A percentile compares a stretch with the other conserved stretches of the same genome.
These are phyloP conservation scores for Spizellomyces sp. DNA, from an alignment of 192 early-diverging fungal genomes.

Conservation along the genomic window DNA sequence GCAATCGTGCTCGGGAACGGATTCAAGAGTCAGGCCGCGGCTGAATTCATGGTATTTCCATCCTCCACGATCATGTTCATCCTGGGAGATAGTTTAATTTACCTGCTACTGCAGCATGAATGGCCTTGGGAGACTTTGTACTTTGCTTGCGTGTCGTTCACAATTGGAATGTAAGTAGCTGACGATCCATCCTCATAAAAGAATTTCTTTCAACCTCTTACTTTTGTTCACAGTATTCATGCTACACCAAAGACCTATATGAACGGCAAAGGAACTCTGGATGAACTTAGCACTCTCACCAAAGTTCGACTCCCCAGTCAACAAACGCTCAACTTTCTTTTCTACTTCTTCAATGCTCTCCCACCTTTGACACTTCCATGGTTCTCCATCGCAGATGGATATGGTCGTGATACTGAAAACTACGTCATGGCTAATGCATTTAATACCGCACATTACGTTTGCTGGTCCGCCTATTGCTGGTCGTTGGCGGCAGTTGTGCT, in stretches of 20 bases:
- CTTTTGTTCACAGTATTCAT: not conserved
- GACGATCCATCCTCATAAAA: too few species aligned
- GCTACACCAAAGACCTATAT: not conserved
- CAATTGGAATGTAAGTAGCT: not conserved
- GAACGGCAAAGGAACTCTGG: too few species aligned
- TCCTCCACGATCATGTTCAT: too few species aligned
- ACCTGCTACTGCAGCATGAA: not conserved
- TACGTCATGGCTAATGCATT: not conserved
- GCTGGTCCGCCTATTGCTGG: not conserved
- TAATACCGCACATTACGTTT: not conserved
- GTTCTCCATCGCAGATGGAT: not conserved
- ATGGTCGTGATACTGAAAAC: not conserved
- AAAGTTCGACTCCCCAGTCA: not conserved
- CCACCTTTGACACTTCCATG: not conserved
- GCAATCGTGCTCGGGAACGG: not conserved
- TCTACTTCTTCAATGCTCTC: not conserved
- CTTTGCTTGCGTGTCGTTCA: not conserved
- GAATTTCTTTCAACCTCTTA: too few species aligned
- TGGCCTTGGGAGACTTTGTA: not conserved
- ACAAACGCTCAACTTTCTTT: not conserved
- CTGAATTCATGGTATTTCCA: slow-evolving; percentile 1
- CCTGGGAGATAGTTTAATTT: not conserved
- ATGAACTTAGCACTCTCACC: not conserved
- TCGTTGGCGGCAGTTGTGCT: not conserved
- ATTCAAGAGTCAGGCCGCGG: not conserved